Conservation (phyloP, 768 basidiomycete species). For the Dentipellis fragilis region DNA sequence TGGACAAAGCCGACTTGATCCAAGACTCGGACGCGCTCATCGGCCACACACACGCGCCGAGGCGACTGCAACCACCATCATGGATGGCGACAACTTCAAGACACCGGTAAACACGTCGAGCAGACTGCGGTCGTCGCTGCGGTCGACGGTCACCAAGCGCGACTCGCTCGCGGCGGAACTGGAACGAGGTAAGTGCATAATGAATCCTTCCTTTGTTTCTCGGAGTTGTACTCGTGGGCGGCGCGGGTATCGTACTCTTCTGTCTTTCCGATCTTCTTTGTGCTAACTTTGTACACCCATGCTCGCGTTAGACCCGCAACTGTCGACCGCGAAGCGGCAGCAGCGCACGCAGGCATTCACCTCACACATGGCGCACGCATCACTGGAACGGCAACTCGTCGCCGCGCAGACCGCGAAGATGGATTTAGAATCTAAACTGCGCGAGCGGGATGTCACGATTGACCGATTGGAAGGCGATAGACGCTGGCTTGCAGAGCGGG, state of each 20-base stretch:
- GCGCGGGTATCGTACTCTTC: background rate
- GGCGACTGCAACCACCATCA: background rate
- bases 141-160: conserved; percentile 38
- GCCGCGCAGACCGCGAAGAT: conserved; percentile 49
- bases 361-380: conserved; percentile 48
- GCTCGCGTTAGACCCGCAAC: conserved; percentile 43
- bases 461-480: conserved; percentile 64
- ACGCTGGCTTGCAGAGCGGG: conserved; percentile 57
- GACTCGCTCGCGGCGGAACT: conserved; percentile 61
- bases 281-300: background rate
- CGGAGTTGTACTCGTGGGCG: background rate
- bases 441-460: conserved; percentile 52
- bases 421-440: conserved; percentile 58
- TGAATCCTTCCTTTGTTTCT: background rate
- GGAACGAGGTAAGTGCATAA: conserved; percentile 38
- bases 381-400: conserved; percentile 59
- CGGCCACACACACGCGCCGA: background rate
- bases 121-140: conserved; percentile 1
- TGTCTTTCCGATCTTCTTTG: background rate
- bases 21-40: too few species aligned
- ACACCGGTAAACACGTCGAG: background rate
- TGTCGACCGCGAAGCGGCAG: conserved; percentile 56
- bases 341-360: conserved; percentile 56
- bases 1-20: background rate
- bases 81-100: background rate